Evolutionary conservation across 345 rosid genomes (phyloP).

Genomic region (Noccaea bulbosa): DNA sequence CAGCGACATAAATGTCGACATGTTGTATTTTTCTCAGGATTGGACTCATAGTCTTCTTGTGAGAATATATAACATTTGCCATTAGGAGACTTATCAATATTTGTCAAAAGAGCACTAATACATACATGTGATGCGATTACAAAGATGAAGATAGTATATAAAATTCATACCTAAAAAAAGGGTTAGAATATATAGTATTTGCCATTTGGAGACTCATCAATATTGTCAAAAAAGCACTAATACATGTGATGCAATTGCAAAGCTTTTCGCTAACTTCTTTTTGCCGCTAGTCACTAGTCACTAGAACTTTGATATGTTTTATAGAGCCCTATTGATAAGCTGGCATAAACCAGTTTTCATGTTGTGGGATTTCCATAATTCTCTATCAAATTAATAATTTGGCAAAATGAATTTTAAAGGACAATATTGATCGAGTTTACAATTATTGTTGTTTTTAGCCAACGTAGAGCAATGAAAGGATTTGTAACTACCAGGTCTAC

Average conservation of each 20-base stretch:
- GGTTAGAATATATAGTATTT: slow-evolving; percentile 11
- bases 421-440: background rate
- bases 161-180: too few relatives aligned
- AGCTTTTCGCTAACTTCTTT: background rate
- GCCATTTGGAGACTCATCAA: slow-evolving; percentile 4
- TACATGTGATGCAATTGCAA: slow-evolving; percentile 9
- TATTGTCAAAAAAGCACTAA: slow-evolving; percentile 11
- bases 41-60: slow-evolving; percentile 9
- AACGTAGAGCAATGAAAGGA: background rate
- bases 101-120: too few relatives aligned
- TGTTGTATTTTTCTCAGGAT: background rate
- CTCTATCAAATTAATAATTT: too few relatives aligned
- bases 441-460: background rate
- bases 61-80: slow-evolving; percentile 7
- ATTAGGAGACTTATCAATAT: slow-evolving; percentile 7
- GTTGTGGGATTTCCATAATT: too few relatives aligned
- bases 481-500: background rate
- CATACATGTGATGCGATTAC: too few relatives aligned
- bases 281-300: background rate
- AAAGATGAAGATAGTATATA: too few relatives aligned
- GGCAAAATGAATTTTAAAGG: background rate
- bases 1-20: slow-evolving; percentile 8
- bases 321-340: too few relatives aligned
- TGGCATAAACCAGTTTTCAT: too few relatives aligned
- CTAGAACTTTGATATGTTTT: background rate